Conservation (phyloP, 441 rosid genomes). For the Bruguiera hainesii region DNA sequence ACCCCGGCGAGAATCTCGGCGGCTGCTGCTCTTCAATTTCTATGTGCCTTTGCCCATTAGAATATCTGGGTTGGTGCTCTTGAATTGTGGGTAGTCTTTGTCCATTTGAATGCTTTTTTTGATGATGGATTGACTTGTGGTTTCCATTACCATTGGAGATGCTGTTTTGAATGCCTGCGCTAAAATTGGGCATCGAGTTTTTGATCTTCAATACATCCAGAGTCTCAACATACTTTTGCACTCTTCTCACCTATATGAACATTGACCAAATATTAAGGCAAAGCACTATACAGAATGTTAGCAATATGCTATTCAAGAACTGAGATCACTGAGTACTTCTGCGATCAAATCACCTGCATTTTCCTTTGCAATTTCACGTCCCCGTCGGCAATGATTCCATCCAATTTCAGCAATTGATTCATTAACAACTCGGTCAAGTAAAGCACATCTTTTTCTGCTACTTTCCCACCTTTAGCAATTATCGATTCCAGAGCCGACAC, state of each 20-base stretch:
- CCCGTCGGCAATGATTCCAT: conserved; percentile 78
- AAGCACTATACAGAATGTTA: background rate
- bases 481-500: conserved; percentile 73
- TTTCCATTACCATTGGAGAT: conserved; percentile 41
- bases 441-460: conserved; percentile 66
- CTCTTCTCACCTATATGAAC: conserved; percentile 68
- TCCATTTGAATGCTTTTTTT: conserved; percentile 39
- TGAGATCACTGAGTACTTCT: background rate
- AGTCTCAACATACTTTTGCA: conserved; percentile 85
- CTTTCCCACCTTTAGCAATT: conserved; percentile 65
- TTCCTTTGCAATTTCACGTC: conserved; percentile 90
- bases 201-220: conserved; percentile 80
- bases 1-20: conserved; percentile 33
- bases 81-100: conserved; percentile 43
- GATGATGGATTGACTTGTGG: conserved; percentile 26
- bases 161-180: background rate
- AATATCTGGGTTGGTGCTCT: conserved; percentile 36
- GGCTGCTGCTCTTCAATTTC: conserved; percentile 38
- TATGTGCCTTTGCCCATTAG: conserved; percentile 36
- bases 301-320: background rate
- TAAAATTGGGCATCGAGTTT: conserved; percentile 36
- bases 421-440: conserved; percentile 69
- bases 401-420: conserved; percentile 88
- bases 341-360: conserved; percentile 58
- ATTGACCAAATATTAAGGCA: background rate